A percentile compares a stretch with the other conserved stretches of the same genome.
Evolutionary conservation across 306 rosid genomes (phyloP).

Genomic region (Luffa aegyptiaca): DNA sequence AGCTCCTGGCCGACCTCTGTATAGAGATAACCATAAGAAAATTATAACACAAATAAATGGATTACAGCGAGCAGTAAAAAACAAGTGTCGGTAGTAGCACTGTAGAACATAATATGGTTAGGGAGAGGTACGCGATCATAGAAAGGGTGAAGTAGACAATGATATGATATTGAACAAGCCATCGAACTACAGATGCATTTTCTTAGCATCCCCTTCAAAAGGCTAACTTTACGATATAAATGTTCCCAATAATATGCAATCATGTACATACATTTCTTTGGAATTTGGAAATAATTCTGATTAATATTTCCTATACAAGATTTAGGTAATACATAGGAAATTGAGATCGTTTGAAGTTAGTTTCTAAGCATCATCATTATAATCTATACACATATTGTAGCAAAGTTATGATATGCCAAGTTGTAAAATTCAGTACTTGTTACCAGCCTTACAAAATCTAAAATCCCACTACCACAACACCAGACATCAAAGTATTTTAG

Average conservation of each 20-base stretch:
- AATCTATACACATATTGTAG: not conserved
- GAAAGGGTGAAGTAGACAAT: not conserved
- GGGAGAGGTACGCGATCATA: not conserved
- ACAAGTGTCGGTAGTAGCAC: not conserved
- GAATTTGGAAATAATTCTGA: not conserved
- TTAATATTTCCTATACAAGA: not conserved
- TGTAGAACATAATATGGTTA: not conserved
- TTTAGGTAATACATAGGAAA: not conserved
- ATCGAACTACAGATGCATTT: not conserved
- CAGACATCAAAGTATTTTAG: not conserved
- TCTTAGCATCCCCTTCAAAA: not conserved
- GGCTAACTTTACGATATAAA: not conserved
- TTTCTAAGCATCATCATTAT: not conserved
- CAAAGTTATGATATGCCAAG: not conserved
- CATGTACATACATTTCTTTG: not conserved
- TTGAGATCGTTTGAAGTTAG: not conserved
- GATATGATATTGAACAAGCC: not conserved
- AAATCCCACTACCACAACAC: not conserved
- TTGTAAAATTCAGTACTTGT: not conserved
- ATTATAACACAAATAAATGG: not conserved
- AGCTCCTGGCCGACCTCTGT: constrained; percentile 68
- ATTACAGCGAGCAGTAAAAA: not conserved
- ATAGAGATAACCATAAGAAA: not conserved
- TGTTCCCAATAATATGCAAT: not conserved
- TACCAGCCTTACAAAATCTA: not conserved